Evolutionary conservation across 257 asterid genomes (phyloP), one percentile per base, ranked within the genome.

Genomic region (Plantago elongata): DNA sequence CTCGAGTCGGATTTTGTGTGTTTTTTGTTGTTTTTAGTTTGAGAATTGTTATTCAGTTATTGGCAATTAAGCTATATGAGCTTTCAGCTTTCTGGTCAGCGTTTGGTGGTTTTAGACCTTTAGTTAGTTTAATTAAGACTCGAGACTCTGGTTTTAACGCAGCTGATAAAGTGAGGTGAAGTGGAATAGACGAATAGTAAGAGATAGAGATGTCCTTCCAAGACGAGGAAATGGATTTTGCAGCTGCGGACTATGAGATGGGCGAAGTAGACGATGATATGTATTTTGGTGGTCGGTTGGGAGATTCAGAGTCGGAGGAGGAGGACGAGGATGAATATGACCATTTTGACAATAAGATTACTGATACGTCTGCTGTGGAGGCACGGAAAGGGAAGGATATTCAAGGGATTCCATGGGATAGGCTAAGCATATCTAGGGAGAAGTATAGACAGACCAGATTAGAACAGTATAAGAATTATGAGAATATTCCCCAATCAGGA

Each of bases 371-470:
- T 59, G 87, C 87, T 38, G 77, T 85, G 5, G 87, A 83, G 71
- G 87, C 90, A 43, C 80, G 84, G 60, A 70, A 45, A 54, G 90
- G 90, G 61, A 83, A 78, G 71, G 90, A 83, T 69, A 83, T 83
- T 60, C 90, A 83, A 74, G 90, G 90, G 67, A 83, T 83, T 12
- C 87, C 83, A 5, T 83, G 90, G 88, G 83, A 81, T 68, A 78
- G 79, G 70, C 75, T 81, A 16, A 83, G 83, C 74, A 74, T 81
- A 60, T 61, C 80, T 0, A 63, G 90, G 46, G 79, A 80, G 43
- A 80, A 75, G 73, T 83, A 80, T 62, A 83, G 90, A 40, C 78
- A 80, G 67, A 83, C 82, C 63, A 83, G 90, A 69, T 66, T 83
- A 60, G 89, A 83, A 63, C 84, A 79, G 61, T 83, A 80, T 34